Evolutionary conservation across 1,139 yeast genomes (phyloP).

Genomic region (Taphrina pruni): DNA sequence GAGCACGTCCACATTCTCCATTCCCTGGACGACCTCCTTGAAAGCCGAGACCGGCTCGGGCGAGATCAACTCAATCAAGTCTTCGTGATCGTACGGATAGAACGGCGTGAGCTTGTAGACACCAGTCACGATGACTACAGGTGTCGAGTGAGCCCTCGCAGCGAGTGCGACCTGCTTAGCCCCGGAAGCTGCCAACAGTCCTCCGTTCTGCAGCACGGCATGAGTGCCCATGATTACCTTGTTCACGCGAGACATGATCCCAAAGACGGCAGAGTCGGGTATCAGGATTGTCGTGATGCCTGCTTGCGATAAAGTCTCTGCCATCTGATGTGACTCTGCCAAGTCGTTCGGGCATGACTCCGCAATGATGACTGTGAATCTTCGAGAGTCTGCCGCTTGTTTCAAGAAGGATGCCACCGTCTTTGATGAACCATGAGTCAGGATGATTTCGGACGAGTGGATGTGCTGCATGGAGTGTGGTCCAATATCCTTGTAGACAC

Average conservation of each 20-base stretch:
- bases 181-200: slow-evolving; percentile 87
- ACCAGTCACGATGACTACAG: slow-evolving; percentile 95
- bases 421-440: slow-evolving; percentile 93
- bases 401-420: slow-evolving; percentile 86
- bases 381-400: slow-evolving; percentile 86
- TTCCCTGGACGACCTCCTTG: slow-evolving; percentile 48
- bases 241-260: slow-evolving; percentile 96
- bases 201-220: slow-evolving; percentile 91
- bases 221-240: slow-evolving; percentile 92
- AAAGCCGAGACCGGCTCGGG: slow-evolving; percentile 81
- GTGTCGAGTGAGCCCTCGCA: slow-evolving; percentile 92
- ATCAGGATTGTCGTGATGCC: slow-evolving; percentile 89
- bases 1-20: slow-evolving; percentile 76
- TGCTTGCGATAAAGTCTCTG: slow-evolving; percentile 76
- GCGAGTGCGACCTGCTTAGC: slow-evolving; percentile 93
- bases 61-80: slow-evolving; percentile 90
- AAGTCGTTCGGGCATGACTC: slow-evolving; percentile 92
- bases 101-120: slow-evolving; percentile 89
- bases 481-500: slow-evolving; percentile 88
- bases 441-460: slow-evolving; percentile 87
- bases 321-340: slow-evolving; percentile 75
- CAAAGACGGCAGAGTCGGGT: slow-evolving; percentile 91
- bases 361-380: slow-evolving; percentile 80
- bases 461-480: slow-evolving; percentile 89
- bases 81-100: slow-evolving; percentile 90